Evolutionary conservation across 2,329 filamentous ascomycete genomes (phyloP), one percentile per base, ranked within the genome.

Genomic region (Scedosporium minutisporum): DNA sequence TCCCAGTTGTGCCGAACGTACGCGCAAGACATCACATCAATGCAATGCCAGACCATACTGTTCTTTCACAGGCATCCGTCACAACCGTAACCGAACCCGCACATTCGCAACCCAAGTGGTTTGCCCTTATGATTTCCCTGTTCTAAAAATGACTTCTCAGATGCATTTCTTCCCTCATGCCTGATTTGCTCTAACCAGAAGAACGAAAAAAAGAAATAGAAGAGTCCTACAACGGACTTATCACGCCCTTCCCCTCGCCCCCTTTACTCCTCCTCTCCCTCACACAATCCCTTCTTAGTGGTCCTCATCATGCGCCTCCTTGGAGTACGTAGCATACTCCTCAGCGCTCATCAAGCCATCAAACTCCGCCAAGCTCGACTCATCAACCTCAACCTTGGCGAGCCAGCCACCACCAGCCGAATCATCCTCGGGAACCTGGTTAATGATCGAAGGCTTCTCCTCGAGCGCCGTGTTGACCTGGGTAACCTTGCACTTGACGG

Each of bases 371-470:
- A 80, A 75, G 62, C 82, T 83, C 66, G 78, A 73, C 73, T 91
- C 89, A 66, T 79, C 81, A 58, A 97, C 81, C 76, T 90, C 82
- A 65, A 97, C 86, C 84, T 91, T 93, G 63, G 89, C 92, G 73
- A 99, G 89, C 95, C 95, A 99, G 66, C 91, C 93, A 63, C 93
- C 90, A 66, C 82, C 87, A 65, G 84, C 83, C 67, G 80, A 82
- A 72, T 86, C 84, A 70, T 87, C 85, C 82, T 99, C 95, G 55
- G 95, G 90, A 60, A 90, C 88, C 78, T 91, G 83, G 81, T 97
- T 99, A 79, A 99, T 92, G 63, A 84, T 87, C 64, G 84, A 84
- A 23, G 95, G 93, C 80, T 89, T 93, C 75, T 95, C 88, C 75
- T 96, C 90, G 65, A 99, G 83, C 64, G 80, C 72, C 10, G 72